phyloP scores from a whole-genome alignment of 2,329 filamentous ascomycete species.

The Pseudocercospora ulei region DNA sequence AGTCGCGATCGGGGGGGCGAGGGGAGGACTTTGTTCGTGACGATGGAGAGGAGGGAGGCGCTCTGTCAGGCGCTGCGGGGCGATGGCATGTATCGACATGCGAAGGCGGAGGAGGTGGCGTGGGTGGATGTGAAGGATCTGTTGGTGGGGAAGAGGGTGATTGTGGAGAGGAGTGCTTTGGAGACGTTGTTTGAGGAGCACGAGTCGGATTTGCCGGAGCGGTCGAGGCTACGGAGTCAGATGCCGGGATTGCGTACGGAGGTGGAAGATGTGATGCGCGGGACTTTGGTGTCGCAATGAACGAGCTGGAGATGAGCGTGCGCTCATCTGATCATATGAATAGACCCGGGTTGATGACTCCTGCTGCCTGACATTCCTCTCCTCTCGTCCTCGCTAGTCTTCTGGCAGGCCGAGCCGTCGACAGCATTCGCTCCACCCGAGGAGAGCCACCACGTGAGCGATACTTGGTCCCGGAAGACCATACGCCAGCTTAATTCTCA shows the following conservation, averaged over 20 bases:
- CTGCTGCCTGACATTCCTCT: too few relatives aligned
- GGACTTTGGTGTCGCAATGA: neutral
- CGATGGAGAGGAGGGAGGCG: conserved; percentile 50
- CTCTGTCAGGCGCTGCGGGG: conserved; percentile 48
- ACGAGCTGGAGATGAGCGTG: too few relatives aligned
- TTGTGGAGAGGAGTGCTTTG: conserved; percentile 76
- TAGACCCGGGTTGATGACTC: too few relatives aligned
- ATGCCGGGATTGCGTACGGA: conserved; percentile 15
- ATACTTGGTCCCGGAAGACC: conserved; percentile 47
- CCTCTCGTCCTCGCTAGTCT: too few relatives aligned
- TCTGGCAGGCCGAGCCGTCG: conserved; percentile 27
- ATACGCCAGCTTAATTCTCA: conserved; percentile 49
- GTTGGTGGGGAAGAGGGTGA: conserved; percentile 69
- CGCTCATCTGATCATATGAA: too few relatives aligned
- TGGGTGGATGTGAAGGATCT: conserved; percentile 95
- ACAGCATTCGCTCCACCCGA: conserved; percentile 47
- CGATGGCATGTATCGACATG: conserved; percentile 53
- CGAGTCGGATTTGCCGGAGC: conserved; percentile 48
- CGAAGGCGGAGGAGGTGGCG: conserved; percentile 57
- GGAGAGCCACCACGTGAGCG: conserved; percentile 46
- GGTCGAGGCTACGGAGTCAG: conserved; percentile 7
- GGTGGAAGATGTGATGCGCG: neutral
- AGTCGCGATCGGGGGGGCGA: conserved; percentile 58
- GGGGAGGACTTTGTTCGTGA: conserved; percentile 53
- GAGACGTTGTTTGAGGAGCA: conserved; percentile 63